phyloP scores from a whole-genome alignment of 2,329 filamentous ascomycete genomes.

The Colletotrichum tofieldiae region DNA sequence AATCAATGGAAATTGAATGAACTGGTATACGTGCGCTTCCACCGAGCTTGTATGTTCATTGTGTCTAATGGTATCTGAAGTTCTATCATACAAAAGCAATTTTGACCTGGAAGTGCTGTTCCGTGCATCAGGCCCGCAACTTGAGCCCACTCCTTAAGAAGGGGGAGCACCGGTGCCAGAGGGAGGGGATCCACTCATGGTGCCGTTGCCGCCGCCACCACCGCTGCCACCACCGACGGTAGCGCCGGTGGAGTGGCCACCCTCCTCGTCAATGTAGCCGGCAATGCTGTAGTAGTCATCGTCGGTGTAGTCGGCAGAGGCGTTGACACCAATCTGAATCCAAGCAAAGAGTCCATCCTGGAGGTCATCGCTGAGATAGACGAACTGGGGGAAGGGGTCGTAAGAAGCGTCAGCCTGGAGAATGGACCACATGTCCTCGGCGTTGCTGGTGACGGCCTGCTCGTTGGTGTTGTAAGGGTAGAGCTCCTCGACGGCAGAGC shows the following conservation, averaged over 20 bases:
- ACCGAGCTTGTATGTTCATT: conserved; percentile 18
- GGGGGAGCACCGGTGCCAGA: conserved; percentile 21
- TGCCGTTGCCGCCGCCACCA: conserved; percentile 25
- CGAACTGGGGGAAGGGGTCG: conserved; percentile 71
- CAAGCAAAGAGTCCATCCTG: conserved; percentile 69
- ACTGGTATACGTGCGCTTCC: background rate
- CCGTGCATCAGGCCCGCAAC: background rate
- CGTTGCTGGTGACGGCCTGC: conserved; percentile 65
- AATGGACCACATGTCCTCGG: conserved; percentile 59
- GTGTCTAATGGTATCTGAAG: conserved; percentile 20
- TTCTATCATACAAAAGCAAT: conserved; percentile 21
- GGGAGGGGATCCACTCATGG: conserved; percentile 27
- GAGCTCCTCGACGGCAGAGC: conserved; percentile 64
- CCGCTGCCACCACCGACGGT: conserved; percentile 2
- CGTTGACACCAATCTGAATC: conserved; percentile 68
- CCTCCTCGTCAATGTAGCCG: conserved; percentile 33
- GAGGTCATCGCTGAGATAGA: conserved; percentile 68
- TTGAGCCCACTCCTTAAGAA: background rate
- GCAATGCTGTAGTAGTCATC: conserved; percentile 40
- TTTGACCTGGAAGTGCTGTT: background rate
- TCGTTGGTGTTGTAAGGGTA: conserved; percentile 65
- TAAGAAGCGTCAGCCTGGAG: conserved; percentile 63
- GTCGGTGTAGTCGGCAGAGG: conserved; percentile 43
- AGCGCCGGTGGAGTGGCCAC: conserved; percentile 27
- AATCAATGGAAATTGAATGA: background rate